Percentiles rank a stretch among this genome's conserved stretches.
Evolutionary conservation across 228 moss, liverwort and hornwort species (phyloP).

Genomic region (Sphagnum fallax): DNA sequence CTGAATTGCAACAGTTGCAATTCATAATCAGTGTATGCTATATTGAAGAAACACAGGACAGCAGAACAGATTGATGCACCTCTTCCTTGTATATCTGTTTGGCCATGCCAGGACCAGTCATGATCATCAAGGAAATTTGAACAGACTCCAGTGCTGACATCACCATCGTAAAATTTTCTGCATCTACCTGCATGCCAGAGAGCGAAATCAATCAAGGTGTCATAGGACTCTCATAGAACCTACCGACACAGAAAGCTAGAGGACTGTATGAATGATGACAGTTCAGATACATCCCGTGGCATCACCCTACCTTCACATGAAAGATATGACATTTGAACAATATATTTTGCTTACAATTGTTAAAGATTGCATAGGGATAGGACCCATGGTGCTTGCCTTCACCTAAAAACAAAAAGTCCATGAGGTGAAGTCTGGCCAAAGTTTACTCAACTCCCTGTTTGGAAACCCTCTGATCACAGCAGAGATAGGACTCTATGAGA

Average conservation of each 20-base stretch:
- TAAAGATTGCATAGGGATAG: no score
- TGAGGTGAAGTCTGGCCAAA: no score
- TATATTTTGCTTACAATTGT: no score
- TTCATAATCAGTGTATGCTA: background rate
- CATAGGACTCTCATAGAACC: no score
- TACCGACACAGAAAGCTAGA: no score
- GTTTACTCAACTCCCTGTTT: background rate
- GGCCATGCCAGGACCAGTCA: constrained; percentile 80
- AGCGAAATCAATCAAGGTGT: background rate
- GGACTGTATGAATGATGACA: no score
- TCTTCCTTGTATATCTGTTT: constrained; percentile 98
- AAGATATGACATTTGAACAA: no score
- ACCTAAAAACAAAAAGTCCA: no score
- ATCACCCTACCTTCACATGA: no score
- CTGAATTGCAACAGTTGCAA: background rate
- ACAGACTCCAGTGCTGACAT: constrained; percentile 88
- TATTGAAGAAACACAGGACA: background rate
- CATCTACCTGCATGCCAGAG: constrained; percentile 46
- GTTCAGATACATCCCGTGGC: no score
- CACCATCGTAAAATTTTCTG: constrained; percentile 57
- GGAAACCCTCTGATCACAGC: background rate
- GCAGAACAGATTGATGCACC: constrained; percentile 11
- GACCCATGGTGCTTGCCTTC: no score
- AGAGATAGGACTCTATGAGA: background rate
- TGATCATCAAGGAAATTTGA: constrained; percentile 71